These are phyloP conservation scores for Saccharomycopsis microspora DNA, from an alignment of 805 yeast species.

Conservation along the genomic window DNA sequence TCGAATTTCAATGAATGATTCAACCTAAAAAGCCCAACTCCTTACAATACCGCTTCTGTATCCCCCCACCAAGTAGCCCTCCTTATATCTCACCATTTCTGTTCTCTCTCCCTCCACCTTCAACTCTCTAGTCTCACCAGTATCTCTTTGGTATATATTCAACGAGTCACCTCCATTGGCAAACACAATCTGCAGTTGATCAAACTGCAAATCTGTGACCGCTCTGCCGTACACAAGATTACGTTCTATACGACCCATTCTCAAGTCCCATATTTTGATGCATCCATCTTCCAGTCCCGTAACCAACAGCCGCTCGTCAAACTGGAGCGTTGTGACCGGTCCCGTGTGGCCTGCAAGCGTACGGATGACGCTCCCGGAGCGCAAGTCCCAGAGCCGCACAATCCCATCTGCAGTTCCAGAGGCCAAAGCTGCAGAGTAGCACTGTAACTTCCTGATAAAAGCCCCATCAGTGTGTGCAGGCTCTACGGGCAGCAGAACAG, in stretches of 20 bases:
- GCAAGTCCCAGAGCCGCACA: constrained; percentile 66
- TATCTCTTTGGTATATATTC: constrained; percentile 43
- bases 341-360: constrained; percentile 58
- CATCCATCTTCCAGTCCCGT: constrained; percentile 57
- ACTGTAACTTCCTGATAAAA: constrained; percentile 56
- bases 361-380: constrained; percentile 56
- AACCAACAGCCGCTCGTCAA: constrained; percentile 51
- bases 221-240: constrained; percentile 52
- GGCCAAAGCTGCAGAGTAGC: constrained; percentile 66
- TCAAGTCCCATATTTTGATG: constrained; percentile 60
- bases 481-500: constrained; percentile 10
- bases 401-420: constrained; percentile 71
- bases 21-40: constrained; percentile 43
- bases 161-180: constrained; percentile 37
- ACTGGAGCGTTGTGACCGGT: constrained; percentile 55
- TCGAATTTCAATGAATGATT: background rate
- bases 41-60: constrained; percentile 48
- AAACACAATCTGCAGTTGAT: constrained; percentile 40
- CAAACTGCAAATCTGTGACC: constrained; percentile 48
- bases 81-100: constrained; percentile 37
- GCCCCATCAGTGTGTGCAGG: constrained; percentile 21
- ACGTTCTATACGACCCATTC: constrained; percentile 52
- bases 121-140: constrained; percentile 39
- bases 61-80: constrained; percentile 60
- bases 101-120: constrained; percentile 27